Percentiles rank a stretch among this genome's conserved stretches.
Conservation (phyloP, 1,284 basidiomycete species). For the Fomitopsis palustris region DNA sequence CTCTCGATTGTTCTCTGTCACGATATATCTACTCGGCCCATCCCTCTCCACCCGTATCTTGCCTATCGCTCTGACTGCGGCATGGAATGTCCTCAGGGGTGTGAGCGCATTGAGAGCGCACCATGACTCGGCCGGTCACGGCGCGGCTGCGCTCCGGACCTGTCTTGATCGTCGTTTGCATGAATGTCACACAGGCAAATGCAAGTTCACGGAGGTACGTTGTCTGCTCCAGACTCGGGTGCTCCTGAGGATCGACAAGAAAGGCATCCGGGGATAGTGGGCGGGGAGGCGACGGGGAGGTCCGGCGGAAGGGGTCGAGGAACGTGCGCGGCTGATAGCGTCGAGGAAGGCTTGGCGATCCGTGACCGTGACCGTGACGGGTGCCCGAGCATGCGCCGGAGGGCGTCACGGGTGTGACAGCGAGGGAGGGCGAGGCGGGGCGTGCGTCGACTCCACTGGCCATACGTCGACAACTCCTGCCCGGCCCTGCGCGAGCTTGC, state of each 20-base stretch:
- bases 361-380: neutral
- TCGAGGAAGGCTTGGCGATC: neutral
- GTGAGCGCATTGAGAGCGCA: neutral
- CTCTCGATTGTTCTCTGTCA: neutral
- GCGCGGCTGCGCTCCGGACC: no score
- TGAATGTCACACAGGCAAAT: no score
- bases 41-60: neutral
- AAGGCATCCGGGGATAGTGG: neutral
- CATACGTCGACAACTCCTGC: neutral
- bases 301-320: neutral
- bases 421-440: neutral
- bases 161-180: no score
- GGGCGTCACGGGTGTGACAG: neutral
- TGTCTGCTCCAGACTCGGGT: no score
- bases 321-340: neutral
- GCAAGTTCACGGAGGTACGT: no score
- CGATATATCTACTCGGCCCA: neutral
- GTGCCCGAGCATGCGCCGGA: neutral
- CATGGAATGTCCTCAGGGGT: neutral
- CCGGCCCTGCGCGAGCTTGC: neutral
- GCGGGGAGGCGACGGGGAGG: neutral
- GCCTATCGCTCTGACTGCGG: neutral
- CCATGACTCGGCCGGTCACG: no score
- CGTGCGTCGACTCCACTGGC: neutral
- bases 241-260: no score